Conservation (phyloP, 352 stramenopile species). For the Sclerospora graminicola region DNA sequence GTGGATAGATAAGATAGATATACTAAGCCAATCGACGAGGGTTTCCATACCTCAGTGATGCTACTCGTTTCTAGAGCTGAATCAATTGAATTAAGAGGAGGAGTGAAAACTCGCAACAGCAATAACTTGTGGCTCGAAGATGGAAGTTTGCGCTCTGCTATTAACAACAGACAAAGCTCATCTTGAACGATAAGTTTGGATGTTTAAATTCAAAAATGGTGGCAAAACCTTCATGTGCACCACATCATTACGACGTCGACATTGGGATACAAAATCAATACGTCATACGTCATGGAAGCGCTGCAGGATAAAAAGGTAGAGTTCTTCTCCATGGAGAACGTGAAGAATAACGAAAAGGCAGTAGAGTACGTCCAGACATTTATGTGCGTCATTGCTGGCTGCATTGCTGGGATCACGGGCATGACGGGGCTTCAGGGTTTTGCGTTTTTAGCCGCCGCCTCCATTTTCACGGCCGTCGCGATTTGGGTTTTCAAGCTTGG, state of each 20-base stretch:
- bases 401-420: slow-evolving; percentile 70
- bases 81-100: too few relatives aligned
- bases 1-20: too few relatives aligned
- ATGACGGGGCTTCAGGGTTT: slow-evolving; percentile 70
- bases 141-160: too few relatives aligned
- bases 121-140: too few relatives aligned
- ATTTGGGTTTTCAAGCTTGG: slow-evolving; percentile 67
- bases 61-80: too few relatives aligned
- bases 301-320: slow-evolving; percentile 65
- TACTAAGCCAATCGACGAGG: background rate
- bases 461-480: slow-evolving; percentile 53
- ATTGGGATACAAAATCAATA: background rate
- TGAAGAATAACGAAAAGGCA: slow-evolving; percentile 70
- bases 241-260: too few relatives aligned
- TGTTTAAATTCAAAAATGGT: slow-evolving; percentile 22
- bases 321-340: slow-evolving; percentile 85
- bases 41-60: background rate
- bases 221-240: background rate
- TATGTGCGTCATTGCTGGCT: slow-evolving; percentile 78
- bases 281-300: slow-evolving; percentile 52
- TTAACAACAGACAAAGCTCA: background rate
- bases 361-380: slow-evolving; percentile 73
- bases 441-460: slow-evolving; percentile 51
- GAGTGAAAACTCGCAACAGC: too few relatives aligned
- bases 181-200: slow-evolving; percentile 16